A percentile compares a stretch with the other conserved stretches of the same genome.
These are phyloP conservation scores for Saccharomycopsis vini DNA, from an alignment of 805 yeast species.

Conservation along the genomic window DNA sequence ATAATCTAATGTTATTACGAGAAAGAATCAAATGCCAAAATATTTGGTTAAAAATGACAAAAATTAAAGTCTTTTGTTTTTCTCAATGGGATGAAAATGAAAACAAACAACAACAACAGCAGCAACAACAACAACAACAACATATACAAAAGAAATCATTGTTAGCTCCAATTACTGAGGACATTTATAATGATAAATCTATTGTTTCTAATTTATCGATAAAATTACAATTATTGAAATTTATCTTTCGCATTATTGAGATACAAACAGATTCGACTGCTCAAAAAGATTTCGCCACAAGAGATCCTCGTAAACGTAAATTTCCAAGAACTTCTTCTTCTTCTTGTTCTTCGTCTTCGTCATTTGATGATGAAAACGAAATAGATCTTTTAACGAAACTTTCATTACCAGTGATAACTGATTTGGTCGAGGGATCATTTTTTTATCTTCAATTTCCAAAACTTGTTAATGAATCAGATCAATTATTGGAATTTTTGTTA, in stretches of 20 bases:
- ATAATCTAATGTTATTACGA: no score
- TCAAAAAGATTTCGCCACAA: no score
- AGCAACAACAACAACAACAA: no score
- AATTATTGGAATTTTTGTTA: slow-evolving; percentile 6
- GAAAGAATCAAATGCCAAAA: no score
- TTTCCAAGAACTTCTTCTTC: not conserved
- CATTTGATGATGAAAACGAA: not conserved
- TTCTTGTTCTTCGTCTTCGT: no score
- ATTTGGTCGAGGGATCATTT: not conserved
- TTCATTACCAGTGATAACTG: not conserved
- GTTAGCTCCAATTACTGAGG: not conserved
- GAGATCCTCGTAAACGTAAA: slow-evolving; percentile 17
- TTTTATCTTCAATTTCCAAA: not conserved
- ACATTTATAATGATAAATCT: not conserved
- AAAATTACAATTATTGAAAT: slow-evolving; percentile 7
- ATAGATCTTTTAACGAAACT: slow-evolving; percentile 1
- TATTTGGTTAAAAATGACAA: slow-evolving; percentile 2
- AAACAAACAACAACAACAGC: no score
- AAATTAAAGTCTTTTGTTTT: slow-evolving; percentile 3
- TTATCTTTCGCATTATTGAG: slow-evolving; percentile 11
- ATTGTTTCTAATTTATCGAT: not conserved
- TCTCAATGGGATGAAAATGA: slow-evolving; percentile 10
- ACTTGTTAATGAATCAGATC: slow-evolving; percentile 6
- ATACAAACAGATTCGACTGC: slow-evolving; percentile 12
- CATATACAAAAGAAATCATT: no score